Evolutionary conservation across 768 basidiomycete genomes (phyloP).

Genomic region (Collybia sp.): DNA sequence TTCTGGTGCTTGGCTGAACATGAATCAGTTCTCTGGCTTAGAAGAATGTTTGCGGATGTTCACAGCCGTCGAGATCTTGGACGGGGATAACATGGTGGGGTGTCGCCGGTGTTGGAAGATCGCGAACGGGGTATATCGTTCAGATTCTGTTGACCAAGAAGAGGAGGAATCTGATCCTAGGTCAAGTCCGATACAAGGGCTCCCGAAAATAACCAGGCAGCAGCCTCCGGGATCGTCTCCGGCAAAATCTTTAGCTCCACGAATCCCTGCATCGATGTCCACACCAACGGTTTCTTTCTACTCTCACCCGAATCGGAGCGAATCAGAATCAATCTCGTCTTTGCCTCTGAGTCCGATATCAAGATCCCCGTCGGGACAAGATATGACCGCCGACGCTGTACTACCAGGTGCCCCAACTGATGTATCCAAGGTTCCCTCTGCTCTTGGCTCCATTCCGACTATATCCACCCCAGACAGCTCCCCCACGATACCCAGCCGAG

Average conservation of each 20-base stretch:
- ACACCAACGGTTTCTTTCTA: conserved; percentile 33
- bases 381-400: conserved; percentile 3
- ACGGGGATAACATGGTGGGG: conserved; percentile 93
- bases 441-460: conserved; percentile 16
- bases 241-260: conserved; percentile 12
- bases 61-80: conserved; percentile 88
- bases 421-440: conserved; percentile 44
- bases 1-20: conserved; percentile 40
- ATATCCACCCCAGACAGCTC: too few species aligned
- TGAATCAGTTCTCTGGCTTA: conserved; percentile 49
- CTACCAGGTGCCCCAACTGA: conserved; percentile 14
- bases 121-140: conserved; percentile 55
- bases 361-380: conserved; percentile 20
- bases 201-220: neutral
- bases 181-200: neutral
- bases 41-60: conserved; percentile 86
- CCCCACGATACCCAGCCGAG: conserved; percentile 22
- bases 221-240: conserved; percentile 5
- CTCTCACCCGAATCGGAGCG: conserved; percentile 19
- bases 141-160: conserved; percentile 25
- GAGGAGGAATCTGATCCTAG: conserved; percentile 18
- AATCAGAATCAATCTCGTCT: conserved; percentile 33
- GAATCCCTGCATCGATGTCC: conserved; percentile 34
- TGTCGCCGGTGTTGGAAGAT: conserved; percentile 95
- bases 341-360: conserved; percentile 26